A percentile compares a stretch with the other conserved stretches of the same genome.
phyloP scores from a whole-genome alignment of 257 asterid species.

The Gynochthodes officinalis region DNA sequence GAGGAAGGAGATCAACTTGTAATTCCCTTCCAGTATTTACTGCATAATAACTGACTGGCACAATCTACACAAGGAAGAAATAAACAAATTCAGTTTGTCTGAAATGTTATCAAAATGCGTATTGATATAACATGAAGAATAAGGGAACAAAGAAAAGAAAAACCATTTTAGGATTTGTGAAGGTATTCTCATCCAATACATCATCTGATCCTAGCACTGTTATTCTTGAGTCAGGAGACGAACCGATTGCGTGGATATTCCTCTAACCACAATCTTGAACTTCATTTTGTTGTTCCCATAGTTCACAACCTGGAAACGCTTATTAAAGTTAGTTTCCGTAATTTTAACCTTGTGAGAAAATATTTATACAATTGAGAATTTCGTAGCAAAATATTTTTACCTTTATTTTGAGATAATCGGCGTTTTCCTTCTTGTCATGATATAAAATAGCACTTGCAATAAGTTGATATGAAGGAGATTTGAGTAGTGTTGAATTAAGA shows the following conservation, averaged over 20 bases:
- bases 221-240: slow-evolving; percentile 34
- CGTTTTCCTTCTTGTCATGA: slow-evolving; percentile 38
- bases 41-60: slow-evolving; percentile 34
- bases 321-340: too few relatives aligned
- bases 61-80: slow-evolving; percentile 64
- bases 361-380: too few relatives aligned
- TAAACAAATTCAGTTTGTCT: too few relatives aligned
- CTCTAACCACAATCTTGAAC: slow-evolving; percentile 45
- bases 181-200: slow-evolving; percentile 68
- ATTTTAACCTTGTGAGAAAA: too few relatives aligned
- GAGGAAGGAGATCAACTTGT: slow-evolving; percentile 44
- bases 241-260: slow-evolving; percentile 33
- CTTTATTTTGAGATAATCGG: slow-evolving; percentile 41
- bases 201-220: slow-evolving; percentile 49
- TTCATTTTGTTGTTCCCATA: slow-evolving; percentile 41
- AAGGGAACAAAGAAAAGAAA: too few relatives aligned
- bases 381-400: too few relatives aligned
- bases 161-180: slow-evolving; percentile 59
- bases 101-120: too few relatives aligned
- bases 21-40: slow-evolving; percentile 41
- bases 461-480: slow-evolving; percentile 43
- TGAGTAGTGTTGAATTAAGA: slow-evolving; percentile 46
- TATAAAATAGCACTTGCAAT: slow-evolving; percentile 70
- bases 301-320: slow-evolving; percentile 71
- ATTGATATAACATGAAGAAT: too few relatives aligned